phyloP scores from a whole-genome alignment of 768 basidiomycete species.

The Suillus ampliporus region DNA sequence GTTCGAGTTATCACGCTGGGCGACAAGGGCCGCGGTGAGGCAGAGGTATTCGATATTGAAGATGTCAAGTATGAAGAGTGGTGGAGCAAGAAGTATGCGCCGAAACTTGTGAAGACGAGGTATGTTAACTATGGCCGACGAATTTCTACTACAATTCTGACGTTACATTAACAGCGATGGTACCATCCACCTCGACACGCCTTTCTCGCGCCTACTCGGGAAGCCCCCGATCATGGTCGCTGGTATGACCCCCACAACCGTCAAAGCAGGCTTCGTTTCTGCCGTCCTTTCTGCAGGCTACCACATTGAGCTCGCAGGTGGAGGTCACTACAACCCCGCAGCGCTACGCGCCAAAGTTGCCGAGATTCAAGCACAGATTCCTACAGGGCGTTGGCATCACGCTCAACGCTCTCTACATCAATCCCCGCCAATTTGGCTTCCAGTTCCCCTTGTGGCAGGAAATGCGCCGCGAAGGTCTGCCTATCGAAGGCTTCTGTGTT shows the following conservation, averaged over 20 bases:
- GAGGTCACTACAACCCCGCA: slow-evolving; percentile 92
- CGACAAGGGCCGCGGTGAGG: slow-evolving; percentile 88
- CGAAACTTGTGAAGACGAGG: slow-evolving; percentile 89
- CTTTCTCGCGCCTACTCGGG: slow-evolving; percentile 93
- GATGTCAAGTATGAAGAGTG: slow-evolving; percentile 79
- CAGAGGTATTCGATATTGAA: slow-evolving; percentile 77
- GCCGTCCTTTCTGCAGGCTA: slow-evolving; percentile 93
- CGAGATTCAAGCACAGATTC: slow-evolving; percentile 88
- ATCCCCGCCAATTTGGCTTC: slow-evolving; percentile 96
- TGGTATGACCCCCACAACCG: slow-evolving; percentile 98
- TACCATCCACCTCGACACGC: slow-evolving; percentile 89
- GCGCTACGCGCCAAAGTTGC: slow-evolving; percentile 89
- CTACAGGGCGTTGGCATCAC: slow-evolving; percentile 91
- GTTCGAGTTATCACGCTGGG: slow-evolving; percentile 89
- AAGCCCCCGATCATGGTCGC: slow-evolving; percentile 99
- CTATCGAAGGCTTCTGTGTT: slow-evolving; percentile 98
- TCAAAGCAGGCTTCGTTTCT: slow-evolving; percentile 93
- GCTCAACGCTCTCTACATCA: slow-evolving; percentile 96
- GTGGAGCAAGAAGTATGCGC: slow-evolving; percentile 91
- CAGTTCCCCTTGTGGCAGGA: slow-evolving; percentile 98
- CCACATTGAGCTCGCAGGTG: slow-evolving; percentile 97
- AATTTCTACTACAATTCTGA: slow-evolving; percentile 19
- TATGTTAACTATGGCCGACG: slow-evolving; percentile 36
- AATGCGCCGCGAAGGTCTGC: slow-evolving; percentile 93
- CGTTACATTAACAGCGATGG: slow-evolving; percentile 68